phyloP scores from a whole-genome alignment of 2,329 filamentous ascomycete species.

The Colletotrichum euphorbiae region DNA sequence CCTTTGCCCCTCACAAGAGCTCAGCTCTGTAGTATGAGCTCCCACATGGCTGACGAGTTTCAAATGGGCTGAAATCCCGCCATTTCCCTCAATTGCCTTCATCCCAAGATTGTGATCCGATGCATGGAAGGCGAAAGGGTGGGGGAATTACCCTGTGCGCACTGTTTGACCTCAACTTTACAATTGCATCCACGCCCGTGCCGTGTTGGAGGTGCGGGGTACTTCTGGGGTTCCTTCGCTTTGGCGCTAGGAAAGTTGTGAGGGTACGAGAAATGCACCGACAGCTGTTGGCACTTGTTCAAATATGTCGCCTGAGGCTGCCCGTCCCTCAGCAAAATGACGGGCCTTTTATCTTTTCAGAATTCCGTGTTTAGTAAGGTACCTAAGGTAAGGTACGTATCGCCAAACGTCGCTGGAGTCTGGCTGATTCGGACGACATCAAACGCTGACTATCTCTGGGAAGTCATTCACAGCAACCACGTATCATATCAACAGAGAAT shows the following conservation, averaged over 20 bases:
- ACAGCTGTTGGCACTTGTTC: too few relatives aligned
- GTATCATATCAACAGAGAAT: background rate
- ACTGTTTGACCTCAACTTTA: background rate
- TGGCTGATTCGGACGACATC: slow-evolving; percentile 21
- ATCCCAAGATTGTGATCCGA: slow-evolving; percentile 16
- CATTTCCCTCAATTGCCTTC: slow-evolving; percentile 7
- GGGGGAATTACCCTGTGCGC: slow-evolving; percentile 2
- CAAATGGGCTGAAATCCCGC: background rate
- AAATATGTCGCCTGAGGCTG: background rate
- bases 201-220: slow-evolving; percentile 21
- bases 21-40: background rate
- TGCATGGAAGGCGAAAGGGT: background rate
- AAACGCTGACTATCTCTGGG: background rate
- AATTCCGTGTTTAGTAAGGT: background rate
- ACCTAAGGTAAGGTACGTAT: slow-evolving; percentile 19
- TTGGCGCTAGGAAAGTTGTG: slow-evolving; percentile 14
- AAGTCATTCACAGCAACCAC: background rate
- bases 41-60: slow-evolving; percentile 3
- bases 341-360: too few relatives aligned
- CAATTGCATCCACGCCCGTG: slow-evolving; percentile 7
- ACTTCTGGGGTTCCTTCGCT: slow-evolving; percentile 8
- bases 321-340: background rate
- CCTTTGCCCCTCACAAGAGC: background rate
- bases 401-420: background rate
- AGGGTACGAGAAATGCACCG: background rate